Base-by-base conservation (phyloP, 257 asterid species). In the Euphrasia confusa region DNA sequence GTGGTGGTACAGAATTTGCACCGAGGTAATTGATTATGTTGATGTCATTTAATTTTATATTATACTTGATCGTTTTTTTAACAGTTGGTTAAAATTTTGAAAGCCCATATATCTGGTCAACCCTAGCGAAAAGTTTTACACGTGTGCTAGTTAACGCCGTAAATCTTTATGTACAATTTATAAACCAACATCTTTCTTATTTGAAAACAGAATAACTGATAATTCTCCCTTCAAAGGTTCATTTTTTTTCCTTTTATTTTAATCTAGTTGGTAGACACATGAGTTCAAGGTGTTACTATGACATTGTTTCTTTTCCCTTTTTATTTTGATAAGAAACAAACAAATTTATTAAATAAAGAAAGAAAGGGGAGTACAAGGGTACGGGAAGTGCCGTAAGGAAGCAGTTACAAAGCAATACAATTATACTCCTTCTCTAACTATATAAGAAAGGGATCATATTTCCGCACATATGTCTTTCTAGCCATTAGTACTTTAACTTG, bases 21-120 rank as follows among this genome's bases (percentile, higher is more conserved):
- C 83, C 84, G 17, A 82, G 98, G 98, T 91, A 78, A 75, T 67
- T 13, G 49, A 55, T 72, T 30, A 61, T 61, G 21, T 74, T 59
- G 30, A 54, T 68, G 72, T 65, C 56, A 27, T 53, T 39, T 62
- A 52, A 21, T 37, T 37, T 7, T 11, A 37, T 37, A 4, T 33
- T 33, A 7, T 37, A 37, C 11, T 45, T 54, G 60, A 57, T 55
- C 10, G 17, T 21, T 42, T 10, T 10, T 35, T 68, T 28, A 27
- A 21, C 45, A 28, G 10, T 39, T 50, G 39, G 14, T 14, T 30
- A 58, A 27, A 33, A 4, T 17, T 15, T 4, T 7, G 35, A 32
- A 17, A 44, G 8, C 14, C 52, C 37, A 32, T 69, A 5, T 53
- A 59, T 32, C 49, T 40, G 24, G 48, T 37, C 54, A 54, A 45